phyloP scores from a whole-genome alignment of 805 yeast genomes.

The Metschnikowia drakensbergensis region DNA sequence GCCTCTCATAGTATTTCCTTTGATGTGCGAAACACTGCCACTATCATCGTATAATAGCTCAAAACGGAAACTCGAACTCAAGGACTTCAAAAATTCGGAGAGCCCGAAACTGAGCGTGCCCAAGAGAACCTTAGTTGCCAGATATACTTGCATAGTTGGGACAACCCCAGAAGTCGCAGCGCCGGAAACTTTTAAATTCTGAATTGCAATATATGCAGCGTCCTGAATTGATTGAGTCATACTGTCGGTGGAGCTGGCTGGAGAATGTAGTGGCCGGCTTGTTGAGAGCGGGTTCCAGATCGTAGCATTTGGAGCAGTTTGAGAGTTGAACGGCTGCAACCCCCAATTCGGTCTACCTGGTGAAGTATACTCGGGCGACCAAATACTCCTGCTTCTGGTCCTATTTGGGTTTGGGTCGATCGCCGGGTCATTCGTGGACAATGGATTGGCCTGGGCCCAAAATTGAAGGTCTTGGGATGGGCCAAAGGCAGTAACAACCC shows the following conservation, averaged over 20 bases:
- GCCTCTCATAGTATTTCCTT: slow-evolving; percentile 9
- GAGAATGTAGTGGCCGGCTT: background rate
- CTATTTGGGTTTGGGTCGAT: background rate
- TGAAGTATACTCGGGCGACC: background rate
- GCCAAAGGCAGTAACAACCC: background rate
- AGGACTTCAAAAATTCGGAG: slow-evolving; percentile 28
- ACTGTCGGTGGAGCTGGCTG: background rate
- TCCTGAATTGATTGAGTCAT: slow-evolving; percentile 28
- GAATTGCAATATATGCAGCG: slow-evolving; percentile 41
- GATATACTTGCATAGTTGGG: slow-evolving; percentile 31
- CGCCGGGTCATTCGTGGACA: background rate
- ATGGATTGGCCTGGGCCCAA: background rate
- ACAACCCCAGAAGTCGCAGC: slow-evolving; percentile 37
- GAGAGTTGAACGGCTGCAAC: background rate
- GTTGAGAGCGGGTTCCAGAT: background rate
- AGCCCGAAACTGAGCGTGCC: slow-evolving; percentile 27
- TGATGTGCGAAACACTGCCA: slow-evolving; percentile 43
- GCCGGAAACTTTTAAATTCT: slow-evolving; percentile 31
- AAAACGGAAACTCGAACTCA: slow-evolving; percentile 28
- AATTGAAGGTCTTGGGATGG: background rate
- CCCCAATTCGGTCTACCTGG: slow-evolving; percentile 1
- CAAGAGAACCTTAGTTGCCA: slow-evolving; percentile 26
- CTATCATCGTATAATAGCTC: slow-evolving; percentile 45
- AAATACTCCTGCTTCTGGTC: slow-evolving; percentile 1
- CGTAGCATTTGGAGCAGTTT: background rate